phyloP scores from a whole-genome alignment of 1,139 yeast species.

The Kodamaea fungicola region DNA sequence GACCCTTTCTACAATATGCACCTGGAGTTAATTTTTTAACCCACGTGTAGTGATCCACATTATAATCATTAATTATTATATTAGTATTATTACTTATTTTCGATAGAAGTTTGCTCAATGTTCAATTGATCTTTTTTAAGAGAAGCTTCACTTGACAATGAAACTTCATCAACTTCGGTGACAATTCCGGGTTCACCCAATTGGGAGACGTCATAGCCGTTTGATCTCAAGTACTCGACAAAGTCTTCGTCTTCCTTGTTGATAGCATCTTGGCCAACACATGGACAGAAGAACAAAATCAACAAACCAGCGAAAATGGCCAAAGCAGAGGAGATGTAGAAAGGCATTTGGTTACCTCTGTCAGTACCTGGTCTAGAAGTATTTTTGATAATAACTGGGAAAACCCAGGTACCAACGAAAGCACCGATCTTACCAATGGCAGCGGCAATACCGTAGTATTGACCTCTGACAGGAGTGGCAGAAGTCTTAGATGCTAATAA shows the following conservation, averaged over 20 bases:
- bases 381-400: conserved; percentile 64
- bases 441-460: conserved; percentile 87
- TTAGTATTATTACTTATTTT: background rate
- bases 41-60: too few relatives aligned
- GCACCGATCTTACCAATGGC: conserved; percentile 92
- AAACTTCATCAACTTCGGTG: background rate
- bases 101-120: conserved; percentile 2
- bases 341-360: conserved; percentile 68
- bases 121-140: conserved; percentile 4
- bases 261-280: conserved; percentile 80
- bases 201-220: conserved; percentile 56
- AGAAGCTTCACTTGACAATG: conserved; percentile 1
- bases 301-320: conserved; percentile 70
- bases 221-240: conserved; percentile 53
- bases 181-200: conserved; percentile 31
- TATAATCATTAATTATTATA: too few relatives aligned
- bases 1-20: too few relatives aligned
- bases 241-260: conserved; percentile 73
- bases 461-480: conserved; percentile 86
- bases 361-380: conserved; percentile 40
- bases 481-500: conserved; percentile 81
- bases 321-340: conserved; percentile 75
- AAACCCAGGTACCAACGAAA: conserved; percentile 83
- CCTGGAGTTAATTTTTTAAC: too few relatives aligned
- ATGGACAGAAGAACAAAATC: conserved; percentile 71